A percentile compares a stretch with the other conserved stretches of the same genome.
Conservation (phyloP, 2,329 filamentous ascomycete genomes). For the Ramularia endophylla region DNA sequence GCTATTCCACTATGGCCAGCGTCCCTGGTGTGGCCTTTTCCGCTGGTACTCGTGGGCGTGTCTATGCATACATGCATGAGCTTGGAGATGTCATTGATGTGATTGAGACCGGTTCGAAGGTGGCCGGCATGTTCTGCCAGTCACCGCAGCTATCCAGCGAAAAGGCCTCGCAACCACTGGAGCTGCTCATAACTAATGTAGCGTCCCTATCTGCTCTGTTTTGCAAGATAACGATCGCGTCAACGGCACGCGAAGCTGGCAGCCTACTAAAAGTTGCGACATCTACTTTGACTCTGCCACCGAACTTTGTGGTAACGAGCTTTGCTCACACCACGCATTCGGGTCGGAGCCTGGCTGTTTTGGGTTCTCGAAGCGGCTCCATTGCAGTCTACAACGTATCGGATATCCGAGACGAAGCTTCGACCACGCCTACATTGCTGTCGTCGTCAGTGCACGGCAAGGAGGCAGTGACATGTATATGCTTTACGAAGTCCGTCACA, state of each 20-base stretch:
- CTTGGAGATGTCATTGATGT: slow-evolving; percentile 22
- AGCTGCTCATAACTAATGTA: slow-evolving; percentile 36
- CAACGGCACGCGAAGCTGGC: neutral
- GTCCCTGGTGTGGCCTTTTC: slow-evolving; percentile 39
- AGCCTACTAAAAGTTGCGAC: slow-evolving; percentile 7
- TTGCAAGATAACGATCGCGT: neutral
- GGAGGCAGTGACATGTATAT: slow-evolving; percentile 65
- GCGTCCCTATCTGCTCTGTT: slow-evolving; percentile 29
- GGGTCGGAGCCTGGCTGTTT: slow-evolving; percentile 20
- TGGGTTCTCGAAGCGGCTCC: slow-evolving; percentile 53
- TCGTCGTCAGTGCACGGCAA: slow-evolving; percentile 37
- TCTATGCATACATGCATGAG: slow-evolving; percentile 34
- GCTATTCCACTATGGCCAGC: slow-evolving; percentile 44
- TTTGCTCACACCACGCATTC: slow-evolving; percentile 27
- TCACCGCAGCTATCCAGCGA: neutral
- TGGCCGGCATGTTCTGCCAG: slow-evolving; percentile 35
- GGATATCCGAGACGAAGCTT: neutral
- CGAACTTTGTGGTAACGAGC: slow-evolving; percentile 48
- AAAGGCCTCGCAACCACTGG: slow-evolving; percentile 13
- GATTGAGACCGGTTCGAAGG: slow-evolving; percentile 31
- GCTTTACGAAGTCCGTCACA: slow-evolving; percentile 14
- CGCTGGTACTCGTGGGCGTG: slow-evolving; percentile 40
- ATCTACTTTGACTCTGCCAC: slow-evolving; percentile 21
- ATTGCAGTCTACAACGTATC: slow-evolving; percentile 37
- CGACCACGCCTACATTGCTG: slow-evolving; percentile 10